phyloP scores from a whole-genome alignment of 129 eudicot genomes.

The Ambrosia trifida region DNA sequence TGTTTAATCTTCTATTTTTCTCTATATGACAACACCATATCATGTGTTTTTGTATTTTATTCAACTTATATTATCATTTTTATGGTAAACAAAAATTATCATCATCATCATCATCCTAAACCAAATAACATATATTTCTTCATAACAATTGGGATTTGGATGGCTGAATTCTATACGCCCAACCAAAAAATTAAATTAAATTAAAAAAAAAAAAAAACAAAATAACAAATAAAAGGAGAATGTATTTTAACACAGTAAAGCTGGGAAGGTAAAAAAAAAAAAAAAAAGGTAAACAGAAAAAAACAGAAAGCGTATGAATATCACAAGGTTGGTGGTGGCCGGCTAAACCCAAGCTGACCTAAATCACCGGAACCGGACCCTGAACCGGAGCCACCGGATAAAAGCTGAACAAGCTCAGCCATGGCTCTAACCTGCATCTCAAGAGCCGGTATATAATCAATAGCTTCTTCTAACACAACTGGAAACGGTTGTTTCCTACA shows the following conservation, averaged over 20 bases:
- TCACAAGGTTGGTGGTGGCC: constrained; percentile 33
- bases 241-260: constrained; percentile 31
- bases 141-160: neutral
- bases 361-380: constrained; percentile 37
- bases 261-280: neutral
- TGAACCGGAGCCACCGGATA: constrained; percentile 48
- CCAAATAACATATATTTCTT: neutral
- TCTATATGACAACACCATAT: neutral
- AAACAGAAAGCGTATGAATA: constrained; percentile 16
- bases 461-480: constrained; percentile 80
- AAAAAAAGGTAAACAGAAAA: constrained; percentile 23
- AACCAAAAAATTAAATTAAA: constrained; percentile 12
- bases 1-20: neutral
- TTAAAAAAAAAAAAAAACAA: neutral
- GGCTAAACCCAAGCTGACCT: constrained; percentile 34
- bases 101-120: neutral
- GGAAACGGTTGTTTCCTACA: constrained; percentile 87
- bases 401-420: constrained; percentile 62
- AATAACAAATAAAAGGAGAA: constrained; percentile 27
- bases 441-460: constrained; percentile 84
- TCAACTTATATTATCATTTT: neutral
- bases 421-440: constrained; percentile 93
- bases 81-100: neutral
- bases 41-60: neutral
- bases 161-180: constrained; percentile 7